Conservation (phyloP, 371 early-diverging fungal genomes). For the Mucor irregularis region DNA sequence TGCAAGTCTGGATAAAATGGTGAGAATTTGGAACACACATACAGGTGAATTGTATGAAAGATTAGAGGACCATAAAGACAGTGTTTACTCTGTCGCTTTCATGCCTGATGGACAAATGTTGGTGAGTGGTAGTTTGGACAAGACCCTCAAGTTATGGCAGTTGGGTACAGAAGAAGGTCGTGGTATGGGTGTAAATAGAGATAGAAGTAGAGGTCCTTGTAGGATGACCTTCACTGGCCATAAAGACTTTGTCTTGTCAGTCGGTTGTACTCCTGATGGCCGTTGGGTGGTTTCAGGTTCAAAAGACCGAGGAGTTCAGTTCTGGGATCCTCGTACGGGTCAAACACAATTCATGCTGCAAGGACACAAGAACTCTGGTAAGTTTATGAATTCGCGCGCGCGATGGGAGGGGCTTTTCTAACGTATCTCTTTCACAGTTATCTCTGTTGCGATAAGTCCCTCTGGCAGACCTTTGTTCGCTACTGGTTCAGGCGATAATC, state of each 20-base stretch:
- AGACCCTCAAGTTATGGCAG: constrained; percentile 93
- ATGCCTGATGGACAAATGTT: constrained; percentile 88
- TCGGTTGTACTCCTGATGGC: constrained; percentile 90
- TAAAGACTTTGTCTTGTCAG: constrained; percentile 93
- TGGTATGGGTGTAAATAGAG: constrained; percentile 28
- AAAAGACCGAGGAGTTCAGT: constrained; percentile 95
- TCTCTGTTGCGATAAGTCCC: constrained; percentile 90
- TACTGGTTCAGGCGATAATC: constrained; percentile 94
- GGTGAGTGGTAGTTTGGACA: constrained; percentile 91
- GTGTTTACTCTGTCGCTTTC: constrained; percentile 93
- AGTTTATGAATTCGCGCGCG: too few relatives aligned
- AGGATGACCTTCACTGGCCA: constrained; percentile 64
- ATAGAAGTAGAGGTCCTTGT: constrained; percentile 42
- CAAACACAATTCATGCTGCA: constrained; percentile 89
- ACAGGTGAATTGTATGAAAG: constrained; percentile 78
- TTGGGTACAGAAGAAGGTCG: constrained; percentile 42
- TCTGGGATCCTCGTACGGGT: constrained; percentile 89
- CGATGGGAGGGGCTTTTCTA: too few relatives aligned
- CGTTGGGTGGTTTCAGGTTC: constrained; percentile 94
- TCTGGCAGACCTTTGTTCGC: constrained; percentile 84
- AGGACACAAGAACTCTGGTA: constrained; percentile 96
- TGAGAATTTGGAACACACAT: constrained; percentile 86
- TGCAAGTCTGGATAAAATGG: constrained; percentile 87
- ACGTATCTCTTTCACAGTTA: constrained; percentile 78
- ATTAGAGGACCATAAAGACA: constrained; percentile 92